phyloP scores from a whole-genome alignment of 164 flowering plant genomes.

The Nelumbo lutea region DNA sequence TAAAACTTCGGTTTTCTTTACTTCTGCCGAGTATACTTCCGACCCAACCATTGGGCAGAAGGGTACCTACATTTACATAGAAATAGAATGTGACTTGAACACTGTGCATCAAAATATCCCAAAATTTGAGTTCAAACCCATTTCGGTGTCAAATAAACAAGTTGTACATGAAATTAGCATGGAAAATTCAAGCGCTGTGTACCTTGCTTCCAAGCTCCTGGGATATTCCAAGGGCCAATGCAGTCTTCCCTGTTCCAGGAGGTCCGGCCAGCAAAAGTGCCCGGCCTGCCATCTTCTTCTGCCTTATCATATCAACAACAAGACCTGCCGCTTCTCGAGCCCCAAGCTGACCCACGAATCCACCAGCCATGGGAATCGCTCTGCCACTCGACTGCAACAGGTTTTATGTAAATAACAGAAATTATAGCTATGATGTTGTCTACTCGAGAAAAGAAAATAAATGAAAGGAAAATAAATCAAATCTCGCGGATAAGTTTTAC shows the following conservation, averaged over 20 bases:
- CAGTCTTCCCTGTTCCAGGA: slow-evolving; percentile 99
- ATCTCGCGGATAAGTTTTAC: too few relatives aligned
- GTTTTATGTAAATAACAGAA: too few relatives aligned
- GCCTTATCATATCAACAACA: slow-evolving; percentile 91
- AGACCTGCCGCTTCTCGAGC: slow-evolving; percentile 96
- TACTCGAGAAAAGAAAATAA: too few relatives aligned
- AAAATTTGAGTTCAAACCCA: background rate
- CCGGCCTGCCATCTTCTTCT: slow-evolving; percentile 95
- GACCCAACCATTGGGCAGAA: slow-evolving; percentile 99
- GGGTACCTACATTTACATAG: slow-evolving; percentile 61
- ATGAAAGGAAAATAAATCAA: too few relatives aligned
- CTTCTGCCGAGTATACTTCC: slow-evolving; percentile 97
- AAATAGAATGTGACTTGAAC: background rate
- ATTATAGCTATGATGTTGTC: too few relatives aligned
- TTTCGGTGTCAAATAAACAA: background rate
- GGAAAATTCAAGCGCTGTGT: background rate
- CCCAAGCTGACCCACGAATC: slow-evolving; percentile 85
- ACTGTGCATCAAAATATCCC: background rate
- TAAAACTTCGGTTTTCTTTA: slow-evolving; percentile 95
- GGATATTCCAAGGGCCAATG: slow-evolving; percentile 85
- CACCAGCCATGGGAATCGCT: slow-evolving; percentile 73
- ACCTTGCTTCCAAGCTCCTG: slow-evolving; percentile 99
- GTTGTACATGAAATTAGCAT: background rate
- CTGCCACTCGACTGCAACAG: slow-evolving; percentile 58
- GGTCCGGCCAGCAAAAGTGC: slow-evolving; percentile 96